phyloP scores from a whole-genome alignment of 2,329 filamentous ascomycete genomes.

The Lachnellula willkommii region DNA sequence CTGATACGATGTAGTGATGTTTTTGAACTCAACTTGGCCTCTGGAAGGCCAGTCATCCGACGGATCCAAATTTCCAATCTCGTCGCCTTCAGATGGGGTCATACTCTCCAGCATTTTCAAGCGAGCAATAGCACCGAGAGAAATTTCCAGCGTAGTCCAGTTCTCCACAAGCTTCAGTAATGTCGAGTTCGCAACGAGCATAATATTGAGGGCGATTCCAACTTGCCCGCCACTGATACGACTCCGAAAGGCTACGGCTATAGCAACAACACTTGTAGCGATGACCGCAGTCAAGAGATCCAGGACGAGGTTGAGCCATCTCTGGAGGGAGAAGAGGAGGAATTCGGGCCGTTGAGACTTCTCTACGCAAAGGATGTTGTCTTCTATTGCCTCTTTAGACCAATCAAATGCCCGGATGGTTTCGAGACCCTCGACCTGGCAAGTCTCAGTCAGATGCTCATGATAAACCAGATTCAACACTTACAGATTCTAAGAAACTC shows the following conservation, averaged over 20 bases:
- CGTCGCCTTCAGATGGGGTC: constrained; percentile 32
- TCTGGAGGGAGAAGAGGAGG: constrained; percentile 49
- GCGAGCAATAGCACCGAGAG: constrained; percentile 51
- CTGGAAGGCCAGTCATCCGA: constrained; percentile 31
- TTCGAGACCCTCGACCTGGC: constrained; percentile 42
- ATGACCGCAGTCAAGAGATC: constrained; percentile 15
- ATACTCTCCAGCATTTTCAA: constrained; percentile 47
- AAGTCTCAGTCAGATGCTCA: not conserved
- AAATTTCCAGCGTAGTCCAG: constrained; percentile 55
- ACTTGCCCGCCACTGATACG: constrained; percentile 18
- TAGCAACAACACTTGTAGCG: constrained; percentile 13
- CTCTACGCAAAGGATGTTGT: constrained; percentile 45
- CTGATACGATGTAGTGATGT: constrained; percentile 30
- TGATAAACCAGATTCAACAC: not conserved
- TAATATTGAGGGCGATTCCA: constrained; percentile 24
- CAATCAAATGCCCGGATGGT: constrained; percentile 54
- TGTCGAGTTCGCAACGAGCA: constrained; percentile 20
- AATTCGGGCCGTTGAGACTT: constrained; percentile 52
- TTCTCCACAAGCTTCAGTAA: constrained; percentile 31
- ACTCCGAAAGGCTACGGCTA: constrained; percentile 14
- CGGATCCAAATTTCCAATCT: constrained; percentile 4
- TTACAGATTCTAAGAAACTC: constrained; percentile 37
- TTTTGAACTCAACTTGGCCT: constrained; percentile 32
- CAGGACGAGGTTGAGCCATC: constrained; percentile 50
- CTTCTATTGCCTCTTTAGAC: constrained; percentile 39